Base-by-base conservation (phyloP, 495 filamentous ascomycete species). In the Cetradonia linearis region DNA sequence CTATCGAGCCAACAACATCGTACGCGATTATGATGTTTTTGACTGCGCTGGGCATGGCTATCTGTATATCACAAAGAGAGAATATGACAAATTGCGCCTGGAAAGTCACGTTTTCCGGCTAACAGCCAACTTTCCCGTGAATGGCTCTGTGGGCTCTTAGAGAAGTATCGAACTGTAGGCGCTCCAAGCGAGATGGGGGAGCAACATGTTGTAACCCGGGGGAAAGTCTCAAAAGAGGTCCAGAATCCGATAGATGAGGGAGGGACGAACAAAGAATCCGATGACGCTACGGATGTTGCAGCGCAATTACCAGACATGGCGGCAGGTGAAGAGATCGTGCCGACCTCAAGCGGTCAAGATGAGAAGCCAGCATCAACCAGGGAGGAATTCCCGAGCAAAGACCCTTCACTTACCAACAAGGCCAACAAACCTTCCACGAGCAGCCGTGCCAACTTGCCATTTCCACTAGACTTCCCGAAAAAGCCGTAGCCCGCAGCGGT, bases 371-470 rank as follows among this genome's bases (percentile, higher is more conserved):
- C 30, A 18, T 11, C 50, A 34, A 13, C 30, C 10, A 18, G 4
- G 7, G 30, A 14, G 5, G 31, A 36, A 11, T 3, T 30, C 10
- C n/a, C 30, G 11, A 23, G 31, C 50, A 54, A 54, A 54, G 50
- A 54, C 9, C 50, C 30, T 36, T 11, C 50, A 54, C 28, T 30
- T 36, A n/a, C 31, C 16, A 34, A 36, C 31, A 54, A 36, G 34
- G 30, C 50, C 14, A 25, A 30, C 31, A 30, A 23, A 54, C 20
- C 31, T 34, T 34, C 50, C 6, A 23, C 30, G 4, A 20, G 34
- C n/a, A 36, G 7, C 50, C 50, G 50, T 33, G 28, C 50, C 14
- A 54, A 54, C 10, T 34, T 54, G 31, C 50, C 50, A n/a, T 54
- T 54, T 18, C 10, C 50, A 23, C 14, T 33, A n/a, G 50, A 33